phyloP scores from a whole-genome alignment of 805 yeast genomes.

The Pichia pseudocactophila region DNA sequence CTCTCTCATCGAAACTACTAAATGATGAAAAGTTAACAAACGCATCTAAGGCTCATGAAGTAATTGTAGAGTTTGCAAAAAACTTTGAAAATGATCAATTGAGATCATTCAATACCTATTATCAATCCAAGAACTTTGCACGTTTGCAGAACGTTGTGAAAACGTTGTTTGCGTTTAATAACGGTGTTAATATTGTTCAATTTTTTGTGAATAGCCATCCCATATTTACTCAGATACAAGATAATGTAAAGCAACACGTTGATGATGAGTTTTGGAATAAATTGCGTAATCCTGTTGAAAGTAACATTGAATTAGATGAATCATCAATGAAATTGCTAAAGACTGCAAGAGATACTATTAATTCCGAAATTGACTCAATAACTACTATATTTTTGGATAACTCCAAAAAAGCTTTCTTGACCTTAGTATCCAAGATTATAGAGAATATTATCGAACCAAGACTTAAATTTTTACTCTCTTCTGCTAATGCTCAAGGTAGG shows the following conservation, averaged over 20 bases:
- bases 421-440: constrained; percentile 67
- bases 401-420: constrained; percentile 54
- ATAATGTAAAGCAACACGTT: constrained; percentile 10
- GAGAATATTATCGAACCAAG: constrained; percentile 59
- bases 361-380: constrained; percentile 66
- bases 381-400: constrained; percentile 54
- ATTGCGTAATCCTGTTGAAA: constrained; percentile 50
- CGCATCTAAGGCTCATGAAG: constrained; percentile 25
- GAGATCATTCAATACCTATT: constrained; percentile 64
- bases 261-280: constrained; percentile 42
- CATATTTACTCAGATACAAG: constrained; percentile 45
- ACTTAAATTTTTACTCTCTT: constrained; percentile 48
- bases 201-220: constrained; percentile 75
- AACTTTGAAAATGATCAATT: constrained; percentile 65
- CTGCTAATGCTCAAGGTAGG: constrained; percentile 53
- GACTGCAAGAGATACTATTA: constrained; percentile 49
- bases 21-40: constrained; percentile 40
- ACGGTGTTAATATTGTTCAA: constrained; percentile 74
- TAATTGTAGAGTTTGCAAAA: constrained; percentile 67
- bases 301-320: constrained; percentile 40
- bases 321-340: constrained; percentile 45
- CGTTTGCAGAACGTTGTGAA: constrained; percentile 70
- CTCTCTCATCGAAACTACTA: constrained; percentile 56
- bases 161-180: constrained; percentile 70
- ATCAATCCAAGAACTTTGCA: constrained; percentile 55